Percentiles rank a stretch among this genome's conserved stretches.
Evolutionary conservation across 805 yeast genomes (phyloP).

Genomic region (Wickerhamomyces silvicola): DNA sequence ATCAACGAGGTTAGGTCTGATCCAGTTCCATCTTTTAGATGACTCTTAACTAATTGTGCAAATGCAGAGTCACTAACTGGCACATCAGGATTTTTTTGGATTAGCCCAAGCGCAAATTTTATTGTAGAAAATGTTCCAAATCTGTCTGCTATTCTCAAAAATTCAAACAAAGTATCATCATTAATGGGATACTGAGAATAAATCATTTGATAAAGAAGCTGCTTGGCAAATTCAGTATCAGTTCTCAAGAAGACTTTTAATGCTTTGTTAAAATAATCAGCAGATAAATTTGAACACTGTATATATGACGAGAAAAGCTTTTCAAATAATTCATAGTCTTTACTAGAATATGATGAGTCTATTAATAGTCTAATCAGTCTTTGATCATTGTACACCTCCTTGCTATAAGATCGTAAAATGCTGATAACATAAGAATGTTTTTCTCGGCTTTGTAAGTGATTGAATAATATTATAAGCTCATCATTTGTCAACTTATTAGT

Average conservation of each 20-base stretch:
- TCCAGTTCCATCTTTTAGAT: constrained; percentile 4
- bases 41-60: constrained; percentile 6
- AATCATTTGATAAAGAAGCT: constrained; percentile 21
- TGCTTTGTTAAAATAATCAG: constrained; percentile 15
- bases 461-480: too few species aligned
- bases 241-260: constrained; percentile 15
- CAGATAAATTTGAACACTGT: constrained; percentile 4
- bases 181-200: constrained; percentile 19
- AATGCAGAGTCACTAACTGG: constrained; percentile 14
- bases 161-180: constrained; percentile 13
- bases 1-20: constrained; percentile 2
- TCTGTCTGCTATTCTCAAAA: constrained; percentile 11
- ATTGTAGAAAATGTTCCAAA: constrained; percentile 14
- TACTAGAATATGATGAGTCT: constrained; percentile 4
- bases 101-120: constrained; percentile 15
- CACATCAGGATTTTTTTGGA: constrained; percentile 15
- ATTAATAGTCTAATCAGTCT: too few species aligned
- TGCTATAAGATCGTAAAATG: too few species aligned
- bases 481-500: too few species aligned
- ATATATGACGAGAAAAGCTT: constrained; percentile 14
- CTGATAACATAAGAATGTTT: too few species aligned
- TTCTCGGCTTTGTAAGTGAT: too few species aligned
- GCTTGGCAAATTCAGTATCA: constrained; percentile 21
- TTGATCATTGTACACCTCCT: too few species aligned
- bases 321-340: constrained; percentile 13